Base-by-base conservation (phyloP, 345 rosid species). In the Melaleuca alternifolia region DNA sequence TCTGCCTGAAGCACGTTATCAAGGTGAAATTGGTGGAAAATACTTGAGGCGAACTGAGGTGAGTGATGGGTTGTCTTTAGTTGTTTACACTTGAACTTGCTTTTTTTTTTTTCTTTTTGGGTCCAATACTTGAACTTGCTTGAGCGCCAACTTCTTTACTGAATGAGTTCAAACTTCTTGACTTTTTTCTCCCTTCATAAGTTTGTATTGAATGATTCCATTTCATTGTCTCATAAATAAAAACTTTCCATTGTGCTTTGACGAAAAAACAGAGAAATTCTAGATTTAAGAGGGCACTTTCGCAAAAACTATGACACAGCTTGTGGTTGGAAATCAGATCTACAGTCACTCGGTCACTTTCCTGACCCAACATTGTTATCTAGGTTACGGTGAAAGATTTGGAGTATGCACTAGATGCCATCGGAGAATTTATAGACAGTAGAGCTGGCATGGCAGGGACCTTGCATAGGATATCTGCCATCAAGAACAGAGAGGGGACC, bases 401-500 rank as follows among this genome's bases (percentile, higher is more conserved):
- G 89, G 95, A 93, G 92, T 87, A 91, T 88, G 94, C 93, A 82
- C 93, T 90, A 93, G 89, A 87, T 85, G 91, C 92, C 13, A 92
- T 93, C 52, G 95, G 94, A 85, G 94, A 92, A 62, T 95, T 95
- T 61, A 92, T 93, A 21, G 94, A 93, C 89, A 95, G 93, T 86
- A 90, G 96, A 79, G 95, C 95, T 88, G 95, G 95, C 51, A 94
- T 94, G 77, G 94, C 94, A 51, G 93, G 96, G 28, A 95, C 94
- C 84, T 87, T 95, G 92, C 97, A 95, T 48, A 90, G 94, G 86
- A 93, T 95, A 87, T 93, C 94, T 48, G 93, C 96, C 10, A 92
- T 95, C 85, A 92, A 92, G 85, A 94, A 91, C 86, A 88, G 93
- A 86, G 92, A 94, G 88, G 94, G 94, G 51, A 77, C 83, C 1